Evolutionary conservation across 768 basidiomycete species (phyloP), one percentile per base, ranked within the genome.

Genomic region (Dioszegia aurantiaca): DNA sequence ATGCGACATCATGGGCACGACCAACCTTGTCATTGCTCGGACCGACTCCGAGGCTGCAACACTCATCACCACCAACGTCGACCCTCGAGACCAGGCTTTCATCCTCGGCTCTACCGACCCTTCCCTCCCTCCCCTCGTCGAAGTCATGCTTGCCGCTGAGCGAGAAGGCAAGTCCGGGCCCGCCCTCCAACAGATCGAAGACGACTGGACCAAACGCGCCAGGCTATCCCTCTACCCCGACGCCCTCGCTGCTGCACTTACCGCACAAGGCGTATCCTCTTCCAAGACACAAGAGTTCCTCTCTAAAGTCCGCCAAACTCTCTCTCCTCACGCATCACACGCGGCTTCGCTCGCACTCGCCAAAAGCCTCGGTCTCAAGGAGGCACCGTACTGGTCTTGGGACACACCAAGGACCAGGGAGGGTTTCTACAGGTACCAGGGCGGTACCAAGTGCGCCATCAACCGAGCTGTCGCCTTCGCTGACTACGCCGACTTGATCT

Each of bases 11-110:
- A 93, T 98, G 92, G 93, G 94, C 55, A 91, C 95, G 45, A 87
- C 89, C 70, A 97, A 95, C 78, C 83, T 98, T 65, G 84, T 88
- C 69, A 83, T 99, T 73, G 88, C 92, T 8, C 85, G 95, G 55
- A 98, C 95, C 2, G 94, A 98, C 75, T 93, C 93, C 3, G 94
- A 98, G 77, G 94, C 95, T 4, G 94, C 95, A 0, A 97, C 95
- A 1, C 84, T 99, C 70, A 89, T 98, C 80, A 88, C 91, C 36
- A 87, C 89, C 64, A 98, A 98, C 78, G 89, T 99, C 60, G 95
- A 99, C 77, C 85, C 86, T 66, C 86, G 95, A n/a, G 95, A 99
- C 80, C 95, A 99, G 64, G 79, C 90, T 28, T 99, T 98, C 83
- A 93, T 99, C 71, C 85, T 97, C 37, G 95, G 94, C 31, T 84